Evolutionary conservation across 2,329 filamentous ascomycete species (phyloP).

Genomic region (Fusarium transvaalense): DNA sequence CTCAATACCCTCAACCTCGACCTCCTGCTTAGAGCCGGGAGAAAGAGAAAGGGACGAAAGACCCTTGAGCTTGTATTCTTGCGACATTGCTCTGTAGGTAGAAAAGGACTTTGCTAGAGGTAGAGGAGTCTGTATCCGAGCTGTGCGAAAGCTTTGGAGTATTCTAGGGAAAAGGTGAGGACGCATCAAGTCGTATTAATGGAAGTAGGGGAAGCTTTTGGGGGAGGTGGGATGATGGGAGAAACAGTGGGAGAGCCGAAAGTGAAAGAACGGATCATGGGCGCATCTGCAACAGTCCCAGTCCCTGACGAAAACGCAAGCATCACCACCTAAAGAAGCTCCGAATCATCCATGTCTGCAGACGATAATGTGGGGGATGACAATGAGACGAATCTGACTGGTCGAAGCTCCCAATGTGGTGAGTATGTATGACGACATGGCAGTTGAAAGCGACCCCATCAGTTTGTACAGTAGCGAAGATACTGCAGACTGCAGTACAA

Average conservation of each 20-base stretch:
- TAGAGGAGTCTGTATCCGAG: slow-evolving; percentile 26
- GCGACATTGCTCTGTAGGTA: slow-evolving; percentile 59
- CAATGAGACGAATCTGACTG: slow-evolving; percentile 42
- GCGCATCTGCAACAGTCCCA: slow-evolving; percentile 9
- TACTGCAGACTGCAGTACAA: neutral
- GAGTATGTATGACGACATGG: slow-evolving; percentile 43
- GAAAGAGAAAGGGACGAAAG: slow-evolving; percentile 79
- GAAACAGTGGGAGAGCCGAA: slow-evolving; percentile 19
- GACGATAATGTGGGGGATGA: slow-evolving; percentile 47
- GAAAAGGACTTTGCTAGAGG: slow-evolving; percentile 41
- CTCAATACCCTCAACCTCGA: slow-evolving; percentile 89
- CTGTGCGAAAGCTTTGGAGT: slow-evolving; percentile 30
- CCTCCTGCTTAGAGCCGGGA: slow-evolving; percentile 87
- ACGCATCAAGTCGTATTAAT: slow-evolving; percentile 40
- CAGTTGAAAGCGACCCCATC: neutral
- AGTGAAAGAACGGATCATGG: slow-evolving; percentile 31
- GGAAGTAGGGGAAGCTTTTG: slow-evolving; percentile 7
- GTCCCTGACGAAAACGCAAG: slow-evolving; percentile 22
- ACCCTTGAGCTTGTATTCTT: slow-evolving; percentile 80
- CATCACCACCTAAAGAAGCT: slow-evolving; percentile 33
- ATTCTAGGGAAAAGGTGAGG: slow-evolving; percentile 14
- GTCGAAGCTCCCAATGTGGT: slow-evolving; percentile 22
- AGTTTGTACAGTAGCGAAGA: neutral
- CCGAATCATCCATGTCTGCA: slow-evolving; percentile 35
- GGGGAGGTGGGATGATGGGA: slow-evolving; percentile 16